These are phyloP conservation scores for Durotheca rogersii DNA, from an alignment of 495 filamentous ascomycete species.

Conservation along the genomic window DNA sequence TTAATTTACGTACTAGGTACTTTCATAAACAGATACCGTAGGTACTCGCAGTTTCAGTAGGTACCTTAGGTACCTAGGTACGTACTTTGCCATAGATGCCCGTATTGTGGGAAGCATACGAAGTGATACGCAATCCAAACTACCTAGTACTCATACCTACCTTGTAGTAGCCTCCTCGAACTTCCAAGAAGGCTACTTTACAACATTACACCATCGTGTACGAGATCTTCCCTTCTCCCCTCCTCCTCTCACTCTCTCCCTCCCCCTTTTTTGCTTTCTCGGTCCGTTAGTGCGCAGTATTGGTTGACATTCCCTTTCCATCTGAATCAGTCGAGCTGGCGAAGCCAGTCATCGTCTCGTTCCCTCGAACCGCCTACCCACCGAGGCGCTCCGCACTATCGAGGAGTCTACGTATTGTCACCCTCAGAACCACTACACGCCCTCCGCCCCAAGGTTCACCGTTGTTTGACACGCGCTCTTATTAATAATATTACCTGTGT, in stretches of 20 bases:
- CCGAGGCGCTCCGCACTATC: conserved; percentile 28
- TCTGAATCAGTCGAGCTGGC: neutral
- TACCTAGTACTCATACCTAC: too few relatives aligned
- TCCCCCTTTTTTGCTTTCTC: too few relatives aligned
- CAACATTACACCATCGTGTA: neutral
- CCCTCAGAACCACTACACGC: conserved; percentile 18
- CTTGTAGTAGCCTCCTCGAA: too few relatives aligned
- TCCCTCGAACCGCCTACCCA: conserved; percentile 14
- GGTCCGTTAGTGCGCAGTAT: conserved; percentile 12
- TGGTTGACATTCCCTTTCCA: conserved; percentile 5
- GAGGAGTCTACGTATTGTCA: conserved; percentile 28
- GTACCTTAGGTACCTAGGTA: neutral
- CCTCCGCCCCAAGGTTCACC: conserved; percentile 20
- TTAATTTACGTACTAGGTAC: neutral
- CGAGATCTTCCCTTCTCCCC: too few relatives aligned
- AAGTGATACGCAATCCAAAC: too few relatives aligned
- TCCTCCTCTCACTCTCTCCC: too few relatives aligned
- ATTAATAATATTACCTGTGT: conserved; percentile 20
- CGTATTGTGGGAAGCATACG: too few relatives aligned
- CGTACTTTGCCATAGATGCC: neutral
- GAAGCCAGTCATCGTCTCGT: neutral
- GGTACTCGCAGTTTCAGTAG: too few relatives aligned
- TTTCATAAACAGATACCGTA: too few relatives aligned
- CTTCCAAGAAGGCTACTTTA: neutral
- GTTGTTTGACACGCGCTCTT: conserved; percentile 12